Conservation (phyloP, 495 filamentous ascomycete species). For the Aspergillus ostianus region DNA sequence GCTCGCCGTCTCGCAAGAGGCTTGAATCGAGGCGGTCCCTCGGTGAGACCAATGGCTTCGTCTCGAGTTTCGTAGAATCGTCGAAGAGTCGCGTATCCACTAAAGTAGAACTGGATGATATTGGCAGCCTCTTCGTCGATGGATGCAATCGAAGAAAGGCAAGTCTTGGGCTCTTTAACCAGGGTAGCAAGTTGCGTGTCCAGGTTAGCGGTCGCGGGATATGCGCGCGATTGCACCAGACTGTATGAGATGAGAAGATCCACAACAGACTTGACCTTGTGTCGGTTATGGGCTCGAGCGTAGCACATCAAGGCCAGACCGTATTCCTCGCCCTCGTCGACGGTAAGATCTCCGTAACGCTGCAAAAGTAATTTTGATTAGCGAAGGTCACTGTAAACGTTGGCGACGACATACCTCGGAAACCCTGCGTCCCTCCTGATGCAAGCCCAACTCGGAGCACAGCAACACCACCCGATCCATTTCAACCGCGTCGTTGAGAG, state of each 20-base stretch:
- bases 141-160: slow-evolving; percentile 61
- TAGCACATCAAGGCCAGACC: slow-evolving; percentile 84
- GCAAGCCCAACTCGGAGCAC: slow-evolving; percentile 67
- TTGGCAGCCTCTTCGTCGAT: slow-evolving; percentile 74
- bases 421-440: slow-evolving; percentile 65
- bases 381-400: not conserved
- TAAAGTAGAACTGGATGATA: slow-evolving; percentile 77
- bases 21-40: slow-evolving; percentile 43
- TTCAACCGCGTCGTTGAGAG: slow-evolving; percentile 59
- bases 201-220: slow-evolving; percentile 63
- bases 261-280: slow-evolving; percentile 76
- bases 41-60: slow-evolving; percentile 43
- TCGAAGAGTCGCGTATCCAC: slow-evolving; percentile 83
- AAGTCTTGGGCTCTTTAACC: slow-evolving; percentile 62
- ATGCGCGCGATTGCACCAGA: slow-evolving; percentile 76
- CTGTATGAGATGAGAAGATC: slow-evolving; percentile 85
- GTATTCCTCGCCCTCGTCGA: slow-evolving; percentile 65
- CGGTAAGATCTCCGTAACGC: slow-evolving; percentile 74
- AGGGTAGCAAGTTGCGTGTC: slow-evolving; percentile 65
- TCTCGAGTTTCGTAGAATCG: slow-evolving; percentile 87
- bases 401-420: slow-evolving; percentile 62
- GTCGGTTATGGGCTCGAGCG: slow-evolving; percentile 68
- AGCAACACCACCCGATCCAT: slow-evolving; percentile 74
- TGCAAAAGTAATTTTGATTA: slow-evolving; percentile 35
- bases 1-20: slow-evolving; percentile 57